Conservation (phyloP, 306 rosid genomes). For the Medicago ruthenica region DNA sequence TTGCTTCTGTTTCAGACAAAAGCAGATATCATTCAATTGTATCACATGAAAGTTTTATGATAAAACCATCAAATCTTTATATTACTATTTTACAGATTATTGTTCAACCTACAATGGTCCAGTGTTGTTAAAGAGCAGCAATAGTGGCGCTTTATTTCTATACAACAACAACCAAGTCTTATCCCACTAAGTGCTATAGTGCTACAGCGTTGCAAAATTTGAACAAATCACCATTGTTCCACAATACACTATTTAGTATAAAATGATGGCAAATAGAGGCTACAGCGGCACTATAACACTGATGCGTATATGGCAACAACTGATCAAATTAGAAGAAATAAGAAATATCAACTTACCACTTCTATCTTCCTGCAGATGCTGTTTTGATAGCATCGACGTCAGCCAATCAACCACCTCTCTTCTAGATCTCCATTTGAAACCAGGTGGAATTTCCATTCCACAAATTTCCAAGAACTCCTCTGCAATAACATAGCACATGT, state of each 20-base stretch:
- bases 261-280: not conserved
- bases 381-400: constrained; percentile 95
- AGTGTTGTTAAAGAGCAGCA: no score
- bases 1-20: constrained; percentile 6
- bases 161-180: no score
- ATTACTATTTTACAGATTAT: not conserved
- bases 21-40: not conserved
- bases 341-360: constrained; percentile 55
- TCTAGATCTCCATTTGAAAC: constrained; percentile 97
- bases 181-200: no score
- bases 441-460: constrained; percentile 73
- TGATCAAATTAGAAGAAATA: not conserved
- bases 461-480: constrained; percentile 73
- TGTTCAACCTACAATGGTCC: constrained; percentile 15
- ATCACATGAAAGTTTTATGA: not conserved
- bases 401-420: constrained; percentile 99
- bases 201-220: not conserved
- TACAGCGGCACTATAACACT: no score
- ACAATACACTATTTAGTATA: not conserved
- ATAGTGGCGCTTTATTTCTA: not conserved
- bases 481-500: constrained; percentile 96
- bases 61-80: not conserved
- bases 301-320: not conserved
- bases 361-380: constrained; percentile 70
- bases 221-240: not conserved